Percentiles rank a stretch among this genome's conserved stretches.
Evolutionary conservation across 1,284 basidiomycete genomes (phyloP).

Genomic region (Ceratobasidium sp.): DNA sequence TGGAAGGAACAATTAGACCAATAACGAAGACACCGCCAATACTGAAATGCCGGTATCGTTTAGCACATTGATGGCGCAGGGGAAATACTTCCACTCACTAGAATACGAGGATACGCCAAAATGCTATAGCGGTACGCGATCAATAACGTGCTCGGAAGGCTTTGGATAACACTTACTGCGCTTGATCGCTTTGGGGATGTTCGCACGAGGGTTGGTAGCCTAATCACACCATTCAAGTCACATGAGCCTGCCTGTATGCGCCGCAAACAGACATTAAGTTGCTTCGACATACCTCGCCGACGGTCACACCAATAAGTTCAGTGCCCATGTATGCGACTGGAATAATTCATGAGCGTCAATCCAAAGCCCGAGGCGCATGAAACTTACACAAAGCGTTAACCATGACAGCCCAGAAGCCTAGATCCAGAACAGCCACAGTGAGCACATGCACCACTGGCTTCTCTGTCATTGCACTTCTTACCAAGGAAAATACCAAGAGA

Average conservation of each 20-base stretch:
- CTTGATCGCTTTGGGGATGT: constrained; percentile 61
- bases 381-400: constrained; percentile 48
- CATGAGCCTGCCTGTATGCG: constrained; percentile 45
- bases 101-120: constrained; percentile 75
- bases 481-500: constrained; percentile 60
- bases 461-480: constrained; percentile 50
- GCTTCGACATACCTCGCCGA: constrained; percentile 52
- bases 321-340: constrained; percentile 70
- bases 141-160: not conserved
- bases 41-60: constrained; percentile 22
- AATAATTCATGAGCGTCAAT: constrained; percentile 55
- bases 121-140: constrained; percentile 51
- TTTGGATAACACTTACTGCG: constrained; percentile 30
- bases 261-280: too few relatives aligned
- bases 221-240: constrained; percentile 52
- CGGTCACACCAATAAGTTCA: constrained; percentile 65
- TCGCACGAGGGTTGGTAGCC: constrained; percentile 69
- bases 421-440: constrained; percentile 56
- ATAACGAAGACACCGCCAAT: constrained; percentile 77
- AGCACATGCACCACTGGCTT: constrained; percentile 19
- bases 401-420: constrained; percentile 71
- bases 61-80: not conserved
- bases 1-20: constrained; percentile 69
- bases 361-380: constrained; percentile 12
- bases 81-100: constrained; percentile 59